Evolutionary conservation across 768 basidiomycete genomes (phyloP), one percentile per base, ranked within the genome.

Genomic region (Amanita subjunquillea): DNA sequence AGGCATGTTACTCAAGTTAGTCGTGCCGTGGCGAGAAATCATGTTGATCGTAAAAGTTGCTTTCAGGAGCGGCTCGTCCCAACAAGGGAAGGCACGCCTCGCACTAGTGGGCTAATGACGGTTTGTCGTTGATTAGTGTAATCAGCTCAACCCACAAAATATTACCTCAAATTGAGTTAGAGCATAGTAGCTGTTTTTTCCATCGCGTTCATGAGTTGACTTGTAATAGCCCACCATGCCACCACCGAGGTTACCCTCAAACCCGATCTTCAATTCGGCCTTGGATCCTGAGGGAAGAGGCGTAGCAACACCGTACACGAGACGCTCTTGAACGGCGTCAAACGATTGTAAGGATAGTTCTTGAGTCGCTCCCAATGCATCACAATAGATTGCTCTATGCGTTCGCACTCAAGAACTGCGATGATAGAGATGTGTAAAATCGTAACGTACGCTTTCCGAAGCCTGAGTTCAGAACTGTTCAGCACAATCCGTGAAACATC

Each of bases 41-140:
- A 94, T 73, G 12, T 83, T 85, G 54, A 92, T 70, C 0, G 76
- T 61, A 63, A 85, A 89, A 2, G 85, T 91, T 0, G 92, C 86
- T 66, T 97, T 97, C 58, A 94, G 73, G 36, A 80, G 74, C 13
- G 94, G 95, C 63, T 96, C 93, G 63, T 96, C 94, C 89, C 90
- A 95, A 70, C 85, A 90, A 25, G 89, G 89, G 65, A 91, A 88
- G 5, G 85, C 80, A 39, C 80, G 76, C 47, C 93, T 74, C 7
- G 94, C 93, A 54, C 83, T 83, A 38, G 89, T 95, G 37, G 93
- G 83, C 85, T 95, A 57, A 13, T 32, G 42, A 49, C 27, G 42
- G 42, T 44, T 15, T 20, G 17, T 49, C 17, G n/a, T 12, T 34
- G 9, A 47, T 47, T 55, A 52, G 25, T 25, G 43, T 17, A 51